Conservation (phyloP, 352 stramenopile species). For the Pythium coloratum region DNA sequence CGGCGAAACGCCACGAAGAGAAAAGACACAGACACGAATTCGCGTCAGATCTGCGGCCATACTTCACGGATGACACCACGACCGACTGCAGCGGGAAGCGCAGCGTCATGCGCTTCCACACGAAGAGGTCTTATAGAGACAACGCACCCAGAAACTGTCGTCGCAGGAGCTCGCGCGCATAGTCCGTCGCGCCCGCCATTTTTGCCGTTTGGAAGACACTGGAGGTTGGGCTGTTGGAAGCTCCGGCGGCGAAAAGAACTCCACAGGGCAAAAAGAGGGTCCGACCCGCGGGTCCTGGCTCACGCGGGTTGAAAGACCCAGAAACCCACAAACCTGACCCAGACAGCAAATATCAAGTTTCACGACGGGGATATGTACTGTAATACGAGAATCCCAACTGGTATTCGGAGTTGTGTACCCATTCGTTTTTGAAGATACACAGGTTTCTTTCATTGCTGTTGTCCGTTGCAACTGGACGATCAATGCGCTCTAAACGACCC, state of each 20-base stretch:
- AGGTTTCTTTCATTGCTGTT: no score
- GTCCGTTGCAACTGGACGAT: no score
- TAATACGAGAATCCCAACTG: no score
- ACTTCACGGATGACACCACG: not conserved
- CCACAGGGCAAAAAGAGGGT: conserved; percentile 6
- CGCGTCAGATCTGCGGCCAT: not conserved
- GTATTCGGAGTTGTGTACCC: no score
- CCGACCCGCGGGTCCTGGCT: not conserved
- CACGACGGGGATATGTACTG: no score
- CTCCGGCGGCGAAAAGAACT: conserved; percentile 22
- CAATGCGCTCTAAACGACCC: no score
- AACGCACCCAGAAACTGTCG: conserved; percentile 78
- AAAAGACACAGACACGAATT: not conserved
- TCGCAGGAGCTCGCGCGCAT: conserved; percentile 78
- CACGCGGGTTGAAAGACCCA: not conserved
- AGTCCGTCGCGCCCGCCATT: conserved; percentile 41
- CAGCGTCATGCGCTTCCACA: not conserved
- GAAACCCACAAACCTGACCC: conserved; percentile 15
- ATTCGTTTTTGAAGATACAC: no score
- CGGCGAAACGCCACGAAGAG: not conserved
- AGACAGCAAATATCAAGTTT: not conserved
- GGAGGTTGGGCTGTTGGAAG: conserved; percentile 9
- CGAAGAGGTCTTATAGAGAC: not conserved
- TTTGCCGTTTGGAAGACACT: conserved; percentile 8
- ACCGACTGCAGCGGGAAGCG: not conserved